Evolutionary conservation across 164 flowering plant species (phyloP), one percentile per base, ranked within the genome.

Genomic region (Amborella trichopoda): DNA sequence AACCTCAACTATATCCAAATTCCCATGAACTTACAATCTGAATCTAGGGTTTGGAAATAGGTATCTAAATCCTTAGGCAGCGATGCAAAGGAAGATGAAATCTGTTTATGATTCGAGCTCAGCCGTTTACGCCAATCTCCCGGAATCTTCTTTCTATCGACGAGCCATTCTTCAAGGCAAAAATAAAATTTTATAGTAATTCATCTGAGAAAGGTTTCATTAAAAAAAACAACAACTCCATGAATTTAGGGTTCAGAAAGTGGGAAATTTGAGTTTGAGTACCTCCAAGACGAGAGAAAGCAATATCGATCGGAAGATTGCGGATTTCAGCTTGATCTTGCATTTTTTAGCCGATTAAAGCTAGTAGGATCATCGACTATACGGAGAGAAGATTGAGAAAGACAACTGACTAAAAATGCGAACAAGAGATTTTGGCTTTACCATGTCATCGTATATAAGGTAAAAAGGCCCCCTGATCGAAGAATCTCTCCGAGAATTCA

Each of bases 261-360:
- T 28, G n/a, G 5, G 36, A 37, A 19, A 16, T 24, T 23, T 26
- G 12, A 14, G 17, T 17, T 40, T n/a, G 1, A 4, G 30, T 67
- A 90, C 97, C 97, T 72, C 80, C 91, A n/a, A 90, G 81, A 43
- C 97, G 95, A 58, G 91, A 66, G 40, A 77, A 83, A 0, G 88
- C 70, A 50, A 90, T 85, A 63, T 90, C 95, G 54, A 90, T 85
- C 3, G 95, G 95, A 18, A 89, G 90, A 43, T 76, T 75, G 19
- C 77, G 81, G 30, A 89, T 71, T 28, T 82, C 78, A 2, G 75
- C 71, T 5, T 58, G 67, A 40, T 61, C 59, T 12, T 59, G 80
- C 96, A 87, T 83, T 56, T 64, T 68, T 16, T n/a, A n/a, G n/a
- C n/a, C n/a, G n/a, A n/a, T n/a, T n/a, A n/a, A n/a, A n/a, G n/a